Conservation (phyloP, 2,329 filamentous ascomycete genomes). For the Fusarium euwallaceae region DNA sequence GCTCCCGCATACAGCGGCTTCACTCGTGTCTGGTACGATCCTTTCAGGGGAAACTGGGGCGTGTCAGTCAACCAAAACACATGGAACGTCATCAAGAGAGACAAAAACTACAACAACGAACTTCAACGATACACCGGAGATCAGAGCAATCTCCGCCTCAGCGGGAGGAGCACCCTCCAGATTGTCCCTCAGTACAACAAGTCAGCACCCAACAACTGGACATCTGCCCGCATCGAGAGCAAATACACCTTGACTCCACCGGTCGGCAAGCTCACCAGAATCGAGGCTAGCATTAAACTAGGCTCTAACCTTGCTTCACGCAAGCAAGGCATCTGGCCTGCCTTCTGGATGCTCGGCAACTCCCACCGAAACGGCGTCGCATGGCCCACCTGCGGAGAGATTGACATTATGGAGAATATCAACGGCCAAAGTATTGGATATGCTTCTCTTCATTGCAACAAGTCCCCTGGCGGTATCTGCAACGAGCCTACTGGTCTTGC, state of each 20-base stretch:
- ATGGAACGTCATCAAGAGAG: constrained; percentile 59
- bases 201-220: constrained; percentile 59
- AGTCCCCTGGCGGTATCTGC: constrained; percentile 61
- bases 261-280: constrained; percentile 59
- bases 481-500: constrained; percentile 63
- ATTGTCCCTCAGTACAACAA: constrained; percentile 61
- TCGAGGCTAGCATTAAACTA: constrained; percentile 62
- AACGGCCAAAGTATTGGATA: constrained; percentile 62
- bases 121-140: constrained; percentile 62
- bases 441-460: constrained; percentile 67
- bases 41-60: constrained; percentile 56
- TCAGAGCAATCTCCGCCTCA: constrained; percentile 63
- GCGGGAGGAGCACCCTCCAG: constrained; percentile 64
- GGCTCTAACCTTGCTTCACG: constrained; percentile 56
- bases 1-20: constrained; percentile 57
- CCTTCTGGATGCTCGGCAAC: constrained; percentile 70
- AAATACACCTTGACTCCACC: constrained; percentile 61
- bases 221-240: constrained; percentile 67
- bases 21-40: constrained; percentile 58
- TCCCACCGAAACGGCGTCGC: constrained; percentile 59
- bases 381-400: constrained; percentile 69
- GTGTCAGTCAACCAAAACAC: constrained; percentile 49
- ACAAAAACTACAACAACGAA: constrained; percentile 65
- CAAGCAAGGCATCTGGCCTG: constrained; percentile 70
- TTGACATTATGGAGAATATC: constrained; percentile 70